These are phyloP conservation scores for Erigeron philadelphicus DNA, from an alignment of 140 eudicot genomes.

Conservation along the genomic window DNA sequence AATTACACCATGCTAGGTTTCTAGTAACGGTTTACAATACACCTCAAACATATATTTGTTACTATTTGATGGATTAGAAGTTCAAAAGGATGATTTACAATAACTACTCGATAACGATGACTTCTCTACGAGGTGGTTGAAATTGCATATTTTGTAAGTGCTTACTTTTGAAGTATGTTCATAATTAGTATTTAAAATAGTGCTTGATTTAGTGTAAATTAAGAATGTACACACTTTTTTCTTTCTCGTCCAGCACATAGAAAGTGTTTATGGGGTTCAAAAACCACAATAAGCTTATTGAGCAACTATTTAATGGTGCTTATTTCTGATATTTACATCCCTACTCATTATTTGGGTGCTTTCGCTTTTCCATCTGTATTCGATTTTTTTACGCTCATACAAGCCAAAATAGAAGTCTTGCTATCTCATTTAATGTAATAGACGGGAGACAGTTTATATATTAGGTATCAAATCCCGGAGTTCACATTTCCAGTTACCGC, in stretches of 20 bases:
- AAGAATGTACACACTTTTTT: too few species aligned
- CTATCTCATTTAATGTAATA: slow-evolving; percentile 10
- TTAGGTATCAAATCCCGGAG: neutral
- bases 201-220: too few species aligned
- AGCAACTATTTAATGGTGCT: neutral
- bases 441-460: neutral
- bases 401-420: neutral
- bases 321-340: neutral
- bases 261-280: too few species aligned
- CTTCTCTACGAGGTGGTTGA: neutral
- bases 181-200: too few species aligned
- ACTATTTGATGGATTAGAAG: neutral
- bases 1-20: neutral
- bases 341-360: neutral
- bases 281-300: too few species aligned
- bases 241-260: too few species aligned
- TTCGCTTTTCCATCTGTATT: neutral
- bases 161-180: too few species aligned
- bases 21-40: neutral
- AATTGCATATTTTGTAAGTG: too few species aligned
- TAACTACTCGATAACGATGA: neutral
- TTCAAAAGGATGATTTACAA: neutral
- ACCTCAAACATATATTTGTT: slow-evolving; percentile 1
- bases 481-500: neutral
- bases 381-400: neutral